Percentiles rank a stretch among this genome's conserved stretches.
These are phyloP conservation scores for Podospora pseudocomata DNA, from an alignment of 495 filamentous ascomycete species.

Conservation along the genomic window DNA sequence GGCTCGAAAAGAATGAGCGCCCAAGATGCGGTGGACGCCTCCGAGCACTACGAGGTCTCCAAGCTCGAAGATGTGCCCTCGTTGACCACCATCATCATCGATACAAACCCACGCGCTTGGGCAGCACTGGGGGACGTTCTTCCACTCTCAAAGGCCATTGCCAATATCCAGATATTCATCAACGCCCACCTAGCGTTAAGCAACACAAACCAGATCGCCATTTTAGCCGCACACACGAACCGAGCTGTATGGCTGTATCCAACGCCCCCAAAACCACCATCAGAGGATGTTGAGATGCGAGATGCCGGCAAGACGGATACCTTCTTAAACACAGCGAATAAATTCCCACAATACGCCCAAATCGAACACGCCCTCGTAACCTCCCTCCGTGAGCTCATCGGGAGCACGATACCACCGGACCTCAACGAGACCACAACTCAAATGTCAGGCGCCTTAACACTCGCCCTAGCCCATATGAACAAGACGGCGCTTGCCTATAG, in stretches of 20 bases:
- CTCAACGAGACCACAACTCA: slow-evolving; percentile 66
- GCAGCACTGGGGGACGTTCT: slow-evolving; percentile 69
- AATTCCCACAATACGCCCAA: slow-evolving; percentile 85
- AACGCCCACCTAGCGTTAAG: slow-evolving; percentile 93
- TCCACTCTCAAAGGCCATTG: slow-evolving; percentile 77
- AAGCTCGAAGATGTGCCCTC: slow-evolving; percentile 70
- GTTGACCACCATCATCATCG: slow-evolving; percentile 84
- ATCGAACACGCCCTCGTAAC: slow-evolving; percentile 73
- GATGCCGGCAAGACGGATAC: slow-evolving; percentile 27
- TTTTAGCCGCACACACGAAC: slow-evolving; percentile 85
- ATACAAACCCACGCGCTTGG: slow-evolving; percentile 97
- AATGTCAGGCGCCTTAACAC: slow-evolving; percentile 85
- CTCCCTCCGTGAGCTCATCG: slow-evolving; percentile 66
- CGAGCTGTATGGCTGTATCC: slow-evolving; percentile 89
- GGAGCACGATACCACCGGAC: slow-evolving; percentile 56
- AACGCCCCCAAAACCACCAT: slow-evolving; percentile 31
- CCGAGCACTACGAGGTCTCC: slow-evolving; percentile 70
- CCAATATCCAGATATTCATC: slow-evolving; percentile 92
- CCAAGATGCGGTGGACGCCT: slow-evolving; percentile 83
- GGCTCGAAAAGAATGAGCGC: slow-evolving; percentile 29
- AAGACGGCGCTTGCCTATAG: slow-evolving; percentile 40
- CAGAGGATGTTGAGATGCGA: slow-evolving; percentile 45
- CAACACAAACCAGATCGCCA: slow-evolving; percentile 85
- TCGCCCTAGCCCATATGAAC: slow-evolving; percentile 87
- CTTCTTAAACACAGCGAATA: slow-evolving; percentile 59